Evolutionary conservation across 176 grass and related monocot species (phyloP), one percentile per base, ranked within the genome.

Genomic region (Tillandsia fasciculata): DNA sequence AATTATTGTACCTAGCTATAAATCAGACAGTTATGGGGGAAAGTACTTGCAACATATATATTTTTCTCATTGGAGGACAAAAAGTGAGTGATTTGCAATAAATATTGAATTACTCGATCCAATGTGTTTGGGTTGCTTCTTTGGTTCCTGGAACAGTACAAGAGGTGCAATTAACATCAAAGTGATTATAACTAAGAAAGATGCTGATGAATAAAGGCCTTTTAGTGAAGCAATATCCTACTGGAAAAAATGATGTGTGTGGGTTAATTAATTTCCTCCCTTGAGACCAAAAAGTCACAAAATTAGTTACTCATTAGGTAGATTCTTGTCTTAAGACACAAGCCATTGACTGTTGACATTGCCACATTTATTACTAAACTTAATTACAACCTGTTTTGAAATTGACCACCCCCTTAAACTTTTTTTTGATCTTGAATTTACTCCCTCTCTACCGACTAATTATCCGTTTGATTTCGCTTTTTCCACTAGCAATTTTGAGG

Each of bases 301-400:
- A 81, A 73, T 91, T 91, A 81, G 81, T 91, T 91, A 91, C 65
- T 7, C 28, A 79, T 76, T 91, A 87, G 84, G 88, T 91, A 66
- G 52, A 52, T 69, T 82, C 14, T 70, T 75, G 74, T 71, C 80
- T 69, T 61, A 72, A 71, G 29, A 67, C 63, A 76, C 84, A 91
- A 91, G 80, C 65, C 48, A 87, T 82, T 87, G 83, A 80, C 80
- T 64, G 73, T 54, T 61, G 17, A 61, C 18, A 61, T n/a, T 2
- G 3, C 53, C 53, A 59, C 2, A 59, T 9, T 14, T 59, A 9
- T 18, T 42, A 42, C 7, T 5, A 42, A 42, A 42, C 7, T 42
- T 24, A 24, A 24, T 24, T 24, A 24, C 5, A 42, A 42, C 33
- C 4, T 42, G 33, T 42, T 42, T 42, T 42, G 33, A 42, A 42